Evolutionary conservation across 176 grass and related monocot species (phyloP).

Genomic region (Oryza brachyantha): DNA sequence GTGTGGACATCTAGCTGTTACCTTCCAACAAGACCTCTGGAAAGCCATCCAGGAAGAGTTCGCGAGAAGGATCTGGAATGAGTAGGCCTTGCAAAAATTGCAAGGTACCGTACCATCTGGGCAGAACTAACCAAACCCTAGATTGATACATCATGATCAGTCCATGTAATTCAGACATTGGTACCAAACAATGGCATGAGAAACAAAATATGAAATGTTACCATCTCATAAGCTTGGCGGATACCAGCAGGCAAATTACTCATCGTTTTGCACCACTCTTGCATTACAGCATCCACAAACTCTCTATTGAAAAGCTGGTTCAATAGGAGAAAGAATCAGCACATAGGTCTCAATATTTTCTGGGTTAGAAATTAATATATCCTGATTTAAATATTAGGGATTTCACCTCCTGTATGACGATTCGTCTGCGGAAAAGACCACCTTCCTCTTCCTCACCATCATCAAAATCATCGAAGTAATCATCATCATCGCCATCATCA

Average conservation of each 20-base stretch:
- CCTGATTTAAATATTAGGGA: conserved; percentile 28
- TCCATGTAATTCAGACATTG: conserved; percentile 30
- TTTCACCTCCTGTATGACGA: conserved; percentile 83
- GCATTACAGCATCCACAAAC: conserved; percentile 90
- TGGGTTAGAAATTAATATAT: not conserved
- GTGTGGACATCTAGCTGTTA: conserved; percentile 30
- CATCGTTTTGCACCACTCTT: conserved; percentile 96
- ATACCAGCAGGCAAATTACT: conserved; percentile 85
- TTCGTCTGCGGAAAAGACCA: conserved; percentile 80
- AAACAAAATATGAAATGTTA: conserved; percentile 32
- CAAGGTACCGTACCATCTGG: conserved; percentile 80
- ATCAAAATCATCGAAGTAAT: conserved; percentile 97
- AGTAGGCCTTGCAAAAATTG: conserved; percentile 87
- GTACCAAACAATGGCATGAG: conserved; percentile 13
- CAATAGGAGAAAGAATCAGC: conserved; percentile 33
- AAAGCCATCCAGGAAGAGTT: conserved; percentile 74
- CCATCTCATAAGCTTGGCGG: conserved; percentile 91
- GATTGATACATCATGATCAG: conserved; percentile 34
- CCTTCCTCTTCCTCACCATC: conserved; percentile 84
- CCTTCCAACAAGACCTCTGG: conserved; percentile 95
- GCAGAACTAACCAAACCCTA: conserved; percentile 96
- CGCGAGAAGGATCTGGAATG: conserved; percentile 73
- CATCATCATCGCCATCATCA: conserved; percentile 95
- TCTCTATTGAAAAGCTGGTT: conserved; percentile 90
- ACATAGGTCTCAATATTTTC: not conserved